Base-by-base conservation (phyloP, 2,329 filamentous ascomycete species). In the Fusarium solani-melongenae region DNA sequence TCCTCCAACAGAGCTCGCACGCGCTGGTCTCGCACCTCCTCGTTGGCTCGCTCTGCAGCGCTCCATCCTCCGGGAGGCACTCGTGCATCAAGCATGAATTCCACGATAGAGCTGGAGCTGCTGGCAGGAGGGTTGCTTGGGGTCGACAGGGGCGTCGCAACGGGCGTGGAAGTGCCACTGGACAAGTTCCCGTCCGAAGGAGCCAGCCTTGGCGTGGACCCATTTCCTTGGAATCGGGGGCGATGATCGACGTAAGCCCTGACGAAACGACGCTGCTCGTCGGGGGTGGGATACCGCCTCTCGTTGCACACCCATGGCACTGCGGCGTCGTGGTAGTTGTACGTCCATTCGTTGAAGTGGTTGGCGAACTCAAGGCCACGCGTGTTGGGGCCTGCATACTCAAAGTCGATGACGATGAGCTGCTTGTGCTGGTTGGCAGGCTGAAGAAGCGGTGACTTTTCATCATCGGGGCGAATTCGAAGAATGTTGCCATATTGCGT, bases 401-500 rank as follows among this genome's bases (percentile, higher is more conserved):
- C 96, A 78, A 99, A 99, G 81, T 99, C 96, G 79, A 99, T 99
- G 72, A 99, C 96, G 17, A 98, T 89, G 15, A 99, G 89, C 83
- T 97, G 96, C 82, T 97, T 98, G 84, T 99, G 96, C 76, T 96
- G 92, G 82, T 98, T 98, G 67, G 93, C 92, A 0, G 96, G 95
- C 58, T 96, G 90, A 12, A 98, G 88, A 9, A 98, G 89, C 1
- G 96, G 96, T 0, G 95, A 98, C 76, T 95, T 92, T 74, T 94
- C 89, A 81, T 91, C 88, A 64, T 91, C 88, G 3, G 89, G 89
- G 4, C 86, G 85, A 58, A 92, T 82, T 39, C 95, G 94, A 58
- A 99, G 90, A 71, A 99, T 96, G 80, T 99, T 99, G 73, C 96
- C 96, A 79, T 99, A 98, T 91, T 99, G 96, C 6, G 96, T 98